Base-by-base conservation (phyloP, 1,284 basidiomycete genomes). In the Sutorius eximius region DNA sequence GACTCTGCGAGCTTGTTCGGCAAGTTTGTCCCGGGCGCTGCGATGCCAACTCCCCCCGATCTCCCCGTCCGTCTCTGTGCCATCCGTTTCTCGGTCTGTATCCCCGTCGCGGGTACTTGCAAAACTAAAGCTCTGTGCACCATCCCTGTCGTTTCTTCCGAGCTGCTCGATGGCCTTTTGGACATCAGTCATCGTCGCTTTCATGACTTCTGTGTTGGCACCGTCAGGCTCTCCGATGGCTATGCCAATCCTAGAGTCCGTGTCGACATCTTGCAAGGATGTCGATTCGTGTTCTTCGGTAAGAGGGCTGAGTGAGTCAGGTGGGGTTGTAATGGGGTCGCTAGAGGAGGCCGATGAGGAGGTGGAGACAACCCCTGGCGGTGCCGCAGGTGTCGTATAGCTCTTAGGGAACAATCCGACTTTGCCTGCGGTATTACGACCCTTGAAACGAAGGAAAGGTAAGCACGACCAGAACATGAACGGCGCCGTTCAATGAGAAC, bases 381-480 rank as follows among this genome's bases (percentile, higher is more conserved):
- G 81, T 0, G 82, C 79, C 2, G 78, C 79, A 5, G 83, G 74
- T 0, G 89, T 81, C 3, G 95, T 98, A 71, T 98, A 98, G 58
- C 86, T 89, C 63, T 91, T 83, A 3, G 96, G 97, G 68, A 99
- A 99, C 10, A 99, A 78, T 10, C 96, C 96, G 29, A 83, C 76
- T 69, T 89, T 87, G 6, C 95, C 95, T 29, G 82, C 77, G 15
- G 82, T 71, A 71, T 96, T 97, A 41, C 88, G 87, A 38, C 96
- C 96, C 90, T 95, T 59, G 51, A 49, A 60, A 55, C 53, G 62
- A 45, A 63, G 50, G 42, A 58, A 55, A 29, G 57, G 46, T 67
- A 54, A 58, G 59, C 58, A 27, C 24, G 5, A 27, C 24, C 24
- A 66, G 42, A 51, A 58, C 60, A 65, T 52, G 62, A 58, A 58